Evolutionary conservation across 257 asterid species (phyloP).

Genomic region (Nicotiana obtusifolia): DNA sequence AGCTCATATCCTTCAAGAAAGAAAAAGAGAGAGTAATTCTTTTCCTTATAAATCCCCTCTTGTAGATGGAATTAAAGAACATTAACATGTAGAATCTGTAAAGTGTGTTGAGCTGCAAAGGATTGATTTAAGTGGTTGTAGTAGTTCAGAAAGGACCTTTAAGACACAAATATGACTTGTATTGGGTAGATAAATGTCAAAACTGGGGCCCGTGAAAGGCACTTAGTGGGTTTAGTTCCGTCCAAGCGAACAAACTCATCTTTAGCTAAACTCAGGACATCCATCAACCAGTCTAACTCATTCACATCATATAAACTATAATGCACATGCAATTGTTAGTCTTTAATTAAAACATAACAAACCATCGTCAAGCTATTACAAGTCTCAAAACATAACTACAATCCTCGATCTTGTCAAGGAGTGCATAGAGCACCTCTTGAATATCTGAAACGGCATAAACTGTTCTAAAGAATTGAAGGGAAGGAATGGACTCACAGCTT

Average conservation of each 20-base stretch:
- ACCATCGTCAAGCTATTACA: background rate
- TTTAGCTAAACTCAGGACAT: background rate
- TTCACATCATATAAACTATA: background rate
- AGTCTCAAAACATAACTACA: background rate
- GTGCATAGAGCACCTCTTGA: background rate
- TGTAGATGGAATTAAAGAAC: background rate
- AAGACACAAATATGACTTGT: background rate
- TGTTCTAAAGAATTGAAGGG: background rate
- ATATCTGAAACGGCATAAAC: background rate
- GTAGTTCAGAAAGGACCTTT: background rate
- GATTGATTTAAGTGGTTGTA: background rate
- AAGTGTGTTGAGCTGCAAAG: background rate
- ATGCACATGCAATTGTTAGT: background rate
- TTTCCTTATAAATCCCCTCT: background rate
- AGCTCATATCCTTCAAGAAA: background rate
- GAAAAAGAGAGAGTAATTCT: background rate
- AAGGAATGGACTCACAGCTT: background rate
- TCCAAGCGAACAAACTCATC: background rate
- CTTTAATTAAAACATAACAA: background rate
- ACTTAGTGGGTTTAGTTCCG: background rate
- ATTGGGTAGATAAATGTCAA: background rate
- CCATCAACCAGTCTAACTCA: background rate
- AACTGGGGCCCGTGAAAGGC: background rate
- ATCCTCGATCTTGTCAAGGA: background rate
- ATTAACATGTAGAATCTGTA: background rate